Conservation (phyloP, 169 alveolate genomes). For the Plasmodium gonderi region DNA sequence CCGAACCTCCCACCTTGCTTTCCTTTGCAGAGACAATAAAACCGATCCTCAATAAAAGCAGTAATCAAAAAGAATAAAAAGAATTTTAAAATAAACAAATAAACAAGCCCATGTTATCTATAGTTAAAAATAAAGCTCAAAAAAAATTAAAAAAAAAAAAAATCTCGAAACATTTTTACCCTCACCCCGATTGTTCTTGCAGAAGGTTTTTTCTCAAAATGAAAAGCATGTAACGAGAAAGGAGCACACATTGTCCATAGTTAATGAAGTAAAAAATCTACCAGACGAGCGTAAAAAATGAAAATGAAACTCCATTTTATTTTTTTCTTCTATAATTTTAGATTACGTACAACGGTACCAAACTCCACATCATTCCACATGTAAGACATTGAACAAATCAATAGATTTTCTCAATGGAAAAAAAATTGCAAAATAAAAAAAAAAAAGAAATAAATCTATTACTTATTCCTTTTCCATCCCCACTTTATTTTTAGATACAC, state of each 20-base stretch:
- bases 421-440: neutral
- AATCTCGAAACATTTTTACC: too few species aligned
- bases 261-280: neutral
- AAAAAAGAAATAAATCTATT: neutral
- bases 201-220: neutral
- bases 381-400: neutral
- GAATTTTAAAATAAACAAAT: neutral
- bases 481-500: neutral
- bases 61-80: neutral
- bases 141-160: too few species aligned
- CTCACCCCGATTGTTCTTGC: neutral
- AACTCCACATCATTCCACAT: neutral
- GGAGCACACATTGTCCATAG: neutral
- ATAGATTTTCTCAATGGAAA: neutral
- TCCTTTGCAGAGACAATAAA: neutral
- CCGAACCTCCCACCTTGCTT: neutral
- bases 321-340: neutral
- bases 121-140: neutral
- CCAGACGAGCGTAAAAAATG: neutral
- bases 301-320: neutral
- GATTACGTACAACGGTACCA: neutral
- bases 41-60: neutral
- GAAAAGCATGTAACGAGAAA: neutral
- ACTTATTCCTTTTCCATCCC: neutral
- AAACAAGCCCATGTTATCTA: neutral